Evolutionary conservation across 768 basidiomycete genomes (phyloP).

Genomic region (Suillus subluteus): DNA sequence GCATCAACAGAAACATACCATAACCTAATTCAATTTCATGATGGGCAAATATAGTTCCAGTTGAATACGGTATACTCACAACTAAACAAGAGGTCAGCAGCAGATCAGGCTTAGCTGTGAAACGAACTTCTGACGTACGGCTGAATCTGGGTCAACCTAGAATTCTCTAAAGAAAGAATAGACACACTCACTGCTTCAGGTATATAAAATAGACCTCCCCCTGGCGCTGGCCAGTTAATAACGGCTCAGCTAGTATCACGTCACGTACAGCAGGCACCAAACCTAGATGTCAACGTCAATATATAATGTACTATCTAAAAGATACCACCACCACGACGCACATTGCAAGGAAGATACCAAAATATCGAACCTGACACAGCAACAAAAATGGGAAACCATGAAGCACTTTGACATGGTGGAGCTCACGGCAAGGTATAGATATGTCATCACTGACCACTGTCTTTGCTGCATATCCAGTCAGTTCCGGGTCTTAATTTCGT

Average conservation of each 20-base stretch:
- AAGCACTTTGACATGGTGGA: neutral
- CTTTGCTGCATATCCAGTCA: neutral
- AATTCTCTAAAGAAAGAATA: neutral
- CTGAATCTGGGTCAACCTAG: neutral
- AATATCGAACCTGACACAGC: conserved; percentile 2
- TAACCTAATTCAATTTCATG: neutral
- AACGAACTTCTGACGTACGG: conserved; percentile 1
- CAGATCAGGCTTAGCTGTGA: neutral
- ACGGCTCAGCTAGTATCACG: too few species aligned
- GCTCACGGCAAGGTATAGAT: neutral
- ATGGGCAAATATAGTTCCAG: too few species aligned
- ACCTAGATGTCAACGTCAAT: neutral
- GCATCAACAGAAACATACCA: neutral
- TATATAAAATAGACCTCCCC: neutral
- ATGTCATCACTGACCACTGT: neutral
- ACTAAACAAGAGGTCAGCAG: neutral
- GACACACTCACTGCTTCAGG: neutral
- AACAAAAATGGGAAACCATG: neutral
- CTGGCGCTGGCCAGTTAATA: neutral
- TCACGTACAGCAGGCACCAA: neutral
- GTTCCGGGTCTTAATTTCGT: neutral
- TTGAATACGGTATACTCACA: neutral
- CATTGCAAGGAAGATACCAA: neutral
- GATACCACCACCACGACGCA: neutral
- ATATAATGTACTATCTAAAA: neutral